A percentile compares a stretch with the other conserved stretches of the same genome.
phyloP scores from a whole-genome alignment of 495 filamentous ascomycete species.

The Bathelium albidoporum region DNA sequence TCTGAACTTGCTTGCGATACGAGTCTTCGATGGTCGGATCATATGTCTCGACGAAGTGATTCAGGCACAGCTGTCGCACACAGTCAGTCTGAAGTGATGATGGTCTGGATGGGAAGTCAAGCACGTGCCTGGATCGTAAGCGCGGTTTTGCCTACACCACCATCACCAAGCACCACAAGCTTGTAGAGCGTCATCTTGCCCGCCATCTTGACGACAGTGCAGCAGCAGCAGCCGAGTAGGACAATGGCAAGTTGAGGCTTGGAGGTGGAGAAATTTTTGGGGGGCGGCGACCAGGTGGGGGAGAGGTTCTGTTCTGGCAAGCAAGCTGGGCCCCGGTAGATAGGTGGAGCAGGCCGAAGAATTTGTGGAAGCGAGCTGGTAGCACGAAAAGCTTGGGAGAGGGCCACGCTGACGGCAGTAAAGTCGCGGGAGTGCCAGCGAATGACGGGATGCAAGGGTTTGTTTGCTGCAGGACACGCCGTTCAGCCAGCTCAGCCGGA shows the following conservation, averaged over 20 bases:
- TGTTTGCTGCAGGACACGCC: constrained; percentile 5
- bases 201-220: constrained; percentile 39
- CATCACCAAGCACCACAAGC: constrained; percentile 91
- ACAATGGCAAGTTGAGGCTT: background rate
- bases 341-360: background rate
- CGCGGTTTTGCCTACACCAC: constrained; percentile 92
- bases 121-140: constrained; percentile 85
- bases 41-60: constrained; percentile 80
- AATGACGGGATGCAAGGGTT: background rate
- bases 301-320: background rate
- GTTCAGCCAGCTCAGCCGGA: constrained; percentile 5
- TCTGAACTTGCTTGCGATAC: constrained; percentile 96
- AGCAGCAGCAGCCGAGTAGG: background rate
- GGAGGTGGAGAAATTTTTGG: background rate
- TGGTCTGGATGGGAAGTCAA: constrained; percentile 11
- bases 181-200: constrained; percentile 96
- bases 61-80: constrained; percentile 55
- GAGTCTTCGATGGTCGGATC: constrained; percentile 97
- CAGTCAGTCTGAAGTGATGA: constrained; percentile 1
- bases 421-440: background rate
- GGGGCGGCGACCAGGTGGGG: background rate
- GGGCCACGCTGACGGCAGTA: constrained; percentile 4
- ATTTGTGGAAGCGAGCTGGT: constrained; percentile 5
- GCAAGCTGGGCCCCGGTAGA: background rate
- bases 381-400: background rate